Conservation (phyloP, 345 rosid species). For the Psidium guajava region DNA sequence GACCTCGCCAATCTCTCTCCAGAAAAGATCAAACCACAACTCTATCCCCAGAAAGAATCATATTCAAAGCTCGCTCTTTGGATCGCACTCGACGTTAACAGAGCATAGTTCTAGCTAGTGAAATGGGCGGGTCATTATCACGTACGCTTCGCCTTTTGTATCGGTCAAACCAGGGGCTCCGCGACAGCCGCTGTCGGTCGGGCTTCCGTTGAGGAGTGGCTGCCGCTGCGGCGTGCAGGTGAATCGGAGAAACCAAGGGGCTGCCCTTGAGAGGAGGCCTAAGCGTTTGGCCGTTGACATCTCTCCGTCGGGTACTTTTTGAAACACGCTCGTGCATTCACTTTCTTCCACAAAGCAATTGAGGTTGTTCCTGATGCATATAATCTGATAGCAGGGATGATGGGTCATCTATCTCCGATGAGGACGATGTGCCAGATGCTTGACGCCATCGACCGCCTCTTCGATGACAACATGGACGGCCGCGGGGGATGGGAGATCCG, state of each 20-base stretch:
- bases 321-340: too few species aligned
- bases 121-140: neutral
- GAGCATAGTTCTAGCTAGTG: neutral
- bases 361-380: neutral
- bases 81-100: neutral
- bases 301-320: constrained; percentile 20
- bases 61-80: neutral
- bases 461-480: constrained; percentile 31
- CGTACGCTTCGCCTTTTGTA: neutral
- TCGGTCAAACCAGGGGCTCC: neutral
- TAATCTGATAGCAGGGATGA: constrained; percentile 16
- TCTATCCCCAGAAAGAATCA: neutral
- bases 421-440: constrained; percentile 61
- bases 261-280: constrained; percentile 31
- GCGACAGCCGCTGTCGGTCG: neutral
- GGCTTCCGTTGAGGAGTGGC: neutral
- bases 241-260: constrained; percentile 13
- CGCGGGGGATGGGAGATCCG: constrained; percentile 23
- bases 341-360: too few species aligned
- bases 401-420: constrained; percentile 56
- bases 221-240: constrained; percentile 14
- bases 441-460: constrained; percentile 44
- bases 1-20: neutral
- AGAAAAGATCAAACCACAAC: neutral
- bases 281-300: constrained; percentile 24